Conservation (phyloP, 306 rosid species). For the Prinsepia uniflora region DNA sequence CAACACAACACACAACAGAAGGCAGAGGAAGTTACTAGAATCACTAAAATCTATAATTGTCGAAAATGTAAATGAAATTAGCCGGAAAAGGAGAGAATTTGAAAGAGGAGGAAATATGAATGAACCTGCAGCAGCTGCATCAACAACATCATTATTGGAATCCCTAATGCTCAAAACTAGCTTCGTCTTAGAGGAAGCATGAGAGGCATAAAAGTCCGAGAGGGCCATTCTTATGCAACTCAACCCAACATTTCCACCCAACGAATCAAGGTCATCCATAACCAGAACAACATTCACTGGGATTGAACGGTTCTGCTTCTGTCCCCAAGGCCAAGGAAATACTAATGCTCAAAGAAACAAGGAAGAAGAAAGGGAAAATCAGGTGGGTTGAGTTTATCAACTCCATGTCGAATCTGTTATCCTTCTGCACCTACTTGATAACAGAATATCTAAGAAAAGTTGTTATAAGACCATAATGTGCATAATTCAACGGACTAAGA, state of each 20-base stretch:
- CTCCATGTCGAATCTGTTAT: neutral
- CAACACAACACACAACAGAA: neutral
- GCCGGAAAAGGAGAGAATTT: neutral
- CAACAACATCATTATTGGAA: slow-evolving; percentile 11
- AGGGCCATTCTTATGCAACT: slow-evolving; percentile 3
- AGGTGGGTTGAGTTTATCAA: neutral
- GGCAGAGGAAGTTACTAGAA: neutral
- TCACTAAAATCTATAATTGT: neutral
- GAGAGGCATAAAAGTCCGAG: neutral
- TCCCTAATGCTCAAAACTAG: slow-evolving; percentile 12
- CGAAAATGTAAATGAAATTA: neutral
- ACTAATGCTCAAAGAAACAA: neutral
- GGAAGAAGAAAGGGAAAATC: neutral
- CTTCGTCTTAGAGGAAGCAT: slow-evolving; percentile 7
- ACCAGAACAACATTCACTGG: slow-evolving; percentile 27
- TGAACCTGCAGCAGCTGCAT: slow-evolving; percentile 27
- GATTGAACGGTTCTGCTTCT: neutral
- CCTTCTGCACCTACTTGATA: neutral
- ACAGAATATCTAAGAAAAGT: too few relatives aligned
- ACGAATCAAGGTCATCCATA: slow-evolving; percentile 14
- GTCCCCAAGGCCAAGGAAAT: slow-evolving; percentile 3
- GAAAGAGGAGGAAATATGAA: neutral
- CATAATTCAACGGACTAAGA: neutral
- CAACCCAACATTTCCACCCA: neutral
- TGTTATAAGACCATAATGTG: neutral